phyloP scores from a whole-genome alignment of 2,329 filamentous ascomycete species.

The Stenocarpella maydis region DNA sequence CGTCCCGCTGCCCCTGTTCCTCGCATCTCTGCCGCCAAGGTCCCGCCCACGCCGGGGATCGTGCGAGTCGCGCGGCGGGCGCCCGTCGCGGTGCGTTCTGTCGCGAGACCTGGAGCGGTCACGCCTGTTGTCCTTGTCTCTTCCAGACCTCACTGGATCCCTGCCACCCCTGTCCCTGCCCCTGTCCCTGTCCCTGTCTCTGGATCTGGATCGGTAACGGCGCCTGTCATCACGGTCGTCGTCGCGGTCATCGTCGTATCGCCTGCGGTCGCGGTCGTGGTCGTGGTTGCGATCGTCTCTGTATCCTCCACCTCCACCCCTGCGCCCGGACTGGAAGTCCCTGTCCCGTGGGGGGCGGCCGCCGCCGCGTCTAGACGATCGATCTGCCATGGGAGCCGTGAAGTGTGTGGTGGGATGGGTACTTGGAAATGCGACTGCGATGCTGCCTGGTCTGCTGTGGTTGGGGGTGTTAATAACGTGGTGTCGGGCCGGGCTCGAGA shows the following conservation, averaged over 20 bases:
- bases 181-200: slow-evolving; percentile 41
- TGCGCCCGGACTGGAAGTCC: slow-evolving; percentile 42
- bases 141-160: not conserved
- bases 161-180: slow-evolving; percentile 48
- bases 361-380: slow-evolving; percentile 28
- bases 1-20: slow-evolving; percentile 28
- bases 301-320: slow-evolving; percentile 35
- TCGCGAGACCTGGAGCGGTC: slow-evolving; percentile 37
- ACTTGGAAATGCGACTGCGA: not conserved
- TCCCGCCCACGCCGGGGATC: slow-evolving; percentile 30
- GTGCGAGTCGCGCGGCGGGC: slow-evolving; percentile 24
- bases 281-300: slow-evolving; percentile 47
- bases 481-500: not conserved
- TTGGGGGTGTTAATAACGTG: not conserved
- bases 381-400: slow-evolving; percentile 22
- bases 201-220: slow-evolving; percentile 39
- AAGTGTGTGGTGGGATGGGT: not conserved
- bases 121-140: slow-evolving; percentile 43
- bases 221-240: slow-evolving; percentile 43
- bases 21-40: slow-evolving; percentile 20
- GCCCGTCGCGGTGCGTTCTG: slow-evolving; percentile 42
- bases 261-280: slow-evolving; percentile 48
- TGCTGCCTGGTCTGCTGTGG: not conserved
- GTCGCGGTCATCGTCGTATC: slow-evolving; percentile 42
- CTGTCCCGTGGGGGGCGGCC: slow-evolving; percentile 35